phyloP scores from a whole-genome alignment of 2,329 filamentous ascomycete species.

The Chaetomium globosum region DNA sequence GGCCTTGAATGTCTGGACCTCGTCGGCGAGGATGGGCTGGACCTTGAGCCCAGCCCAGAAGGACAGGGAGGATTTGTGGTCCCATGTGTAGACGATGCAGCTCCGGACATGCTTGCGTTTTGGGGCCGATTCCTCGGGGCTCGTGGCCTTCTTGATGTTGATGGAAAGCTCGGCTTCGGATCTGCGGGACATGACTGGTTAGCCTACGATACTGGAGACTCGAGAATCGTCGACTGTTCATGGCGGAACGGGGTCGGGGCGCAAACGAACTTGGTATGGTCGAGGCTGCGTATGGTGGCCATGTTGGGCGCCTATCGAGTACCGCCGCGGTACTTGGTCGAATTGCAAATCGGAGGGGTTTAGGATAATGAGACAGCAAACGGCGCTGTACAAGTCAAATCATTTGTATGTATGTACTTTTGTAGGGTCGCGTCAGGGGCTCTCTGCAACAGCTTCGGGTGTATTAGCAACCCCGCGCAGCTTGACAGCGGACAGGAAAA shows the following conservation, averaged over 20 bases:
- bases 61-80: conserved; percentile 90
- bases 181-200: conserved; percentile 45
- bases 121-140: conserved; percentile 66
- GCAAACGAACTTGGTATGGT: conserved; percentile 41
- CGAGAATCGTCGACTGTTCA: background rate
- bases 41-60: conserved; percentile 99
- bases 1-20: conserved; percentile 98
- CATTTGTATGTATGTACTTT: conserved; percentile 2
- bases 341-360: conserved; percentile 25
- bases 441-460: conserved; percentile 18
- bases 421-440: conserved; percentile 16
- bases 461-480: conserved; percentile 12
- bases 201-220: conserved; percentile 24
- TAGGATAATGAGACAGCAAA: background rate
- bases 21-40: conserved; percentile 96
- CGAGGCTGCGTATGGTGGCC: conserved; percentile 41
- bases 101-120: conserved; percentile 93
- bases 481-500: background rate
- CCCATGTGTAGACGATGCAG: conserved; percentile 99
- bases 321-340: conserved; percentile 15
- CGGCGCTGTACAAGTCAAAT: conserved; percentile 20
- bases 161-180: conserved; percentile 70
- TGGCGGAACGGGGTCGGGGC: background rate
- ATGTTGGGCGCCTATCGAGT: conserved; percentile 37
- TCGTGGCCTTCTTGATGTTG: conserved; percentile 72